Base-by-base conservation (phyloP, 441 rosid species). In the Aleurites moluccanus region DNA sequence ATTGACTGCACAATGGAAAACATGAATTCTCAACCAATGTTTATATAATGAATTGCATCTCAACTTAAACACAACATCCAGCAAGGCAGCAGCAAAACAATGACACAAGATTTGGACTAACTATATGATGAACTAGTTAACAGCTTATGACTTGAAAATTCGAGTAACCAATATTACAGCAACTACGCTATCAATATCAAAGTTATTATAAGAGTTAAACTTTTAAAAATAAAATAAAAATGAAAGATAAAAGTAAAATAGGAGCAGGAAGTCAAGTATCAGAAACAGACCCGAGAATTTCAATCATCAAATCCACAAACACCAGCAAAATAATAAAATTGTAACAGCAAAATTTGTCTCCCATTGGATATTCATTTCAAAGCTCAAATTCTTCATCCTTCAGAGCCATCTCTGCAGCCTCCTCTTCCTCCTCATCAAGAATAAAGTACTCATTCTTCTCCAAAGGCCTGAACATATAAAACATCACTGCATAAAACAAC, bases 361-460 rank as follows among this genome's bases (percentile, higher is more conserved):
- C 42, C 42, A 28, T 5, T 62, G 61, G n/a, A n/a, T 13, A 4
- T 23, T 55, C 70, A 28, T 73, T 81, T 89, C 85, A 93, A 71
- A 96, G 97, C 90, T 96, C 98, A 57, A 94, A 92, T 77, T 92
- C 99, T 53, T 94, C 98, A 13, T 92, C 97, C 69, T 84, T 85
- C 10, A 89, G 86, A 6, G 98, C 96, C 80, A 87, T 52, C 75
- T 93, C 98, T 8, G 99, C 93, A 77, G 93, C 96, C 80, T 92
- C 97, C 81, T 96, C 98, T 73, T 92, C 97, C 76, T 96, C 97
- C 65, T 93, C 99, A 64, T 91, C 97, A 64, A 96, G 86, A 77
- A 81, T 86, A 82, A 89, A 86, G 79, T 92, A 96, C 78, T 96
- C 97, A 64, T 93, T 96, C 85, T 78, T 93, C 88, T 89, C 98